Evolutionary conservation across 2,329 filamentous ascomycete genomes (phyloP).

Genomic region (Trichophyton schoenleinii): DNA sequence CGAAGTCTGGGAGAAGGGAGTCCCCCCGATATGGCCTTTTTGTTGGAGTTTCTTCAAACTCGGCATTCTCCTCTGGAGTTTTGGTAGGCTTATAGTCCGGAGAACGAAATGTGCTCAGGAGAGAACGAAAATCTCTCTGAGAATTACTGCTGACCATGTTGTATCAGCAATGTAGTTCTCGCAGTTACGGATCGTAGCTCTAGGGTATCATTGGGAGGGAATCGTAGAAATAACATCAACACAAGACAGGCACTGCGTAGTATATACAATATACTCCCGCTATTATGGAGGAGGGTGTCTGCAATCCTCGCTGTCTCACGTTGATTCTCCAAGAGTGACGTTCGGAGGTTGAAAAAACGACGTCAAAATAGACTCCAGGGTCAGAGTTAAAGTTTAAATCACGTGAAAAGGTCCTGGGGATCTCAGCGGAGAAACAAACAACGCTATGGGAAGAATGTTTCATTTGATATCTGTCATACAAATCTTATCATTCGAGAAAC

Average conservation of each 20-base stretch:
- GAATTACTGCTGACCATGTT: neutral
- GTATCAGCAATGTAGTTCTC: neutral
- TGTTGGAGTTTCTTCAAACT: neutral
- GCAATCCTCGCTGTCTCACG: neutral
- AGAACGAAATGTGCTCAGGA: neutral
- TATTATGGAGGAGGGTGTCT: too few species aligned
- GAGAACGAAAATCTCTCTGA: neutral
- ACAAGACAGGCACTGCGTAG: neutral
- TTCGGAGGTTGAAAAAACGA: neutral
- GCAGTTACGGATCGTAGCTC: neutral
- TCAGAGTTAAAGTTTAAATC: neutral
- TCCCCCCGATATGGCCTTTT: neutral
- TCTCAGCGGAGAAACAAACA: neutral
- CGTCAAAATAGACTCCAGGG: neutral
- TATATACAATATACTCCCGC: too few species aligned
- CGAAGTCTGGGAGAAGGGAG: neutral
- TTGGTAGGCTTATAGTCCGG: neutral
- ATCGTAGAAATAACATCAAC: neutral
- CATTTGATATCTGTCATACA: neutral
- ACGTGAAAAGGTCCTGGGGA: neutral
- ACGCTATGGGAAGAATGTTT: neutral
- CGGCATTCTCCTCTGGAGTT: neutral
- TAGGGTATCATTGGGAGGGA: neutral
- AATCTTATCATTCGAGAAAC: neutral
- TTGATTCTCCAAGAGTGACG: neutral